Evolutionary conservation across 1,284 basidiomycete genomes (phyloP).

Genomic region (Gomphus bonarii): DNA sequence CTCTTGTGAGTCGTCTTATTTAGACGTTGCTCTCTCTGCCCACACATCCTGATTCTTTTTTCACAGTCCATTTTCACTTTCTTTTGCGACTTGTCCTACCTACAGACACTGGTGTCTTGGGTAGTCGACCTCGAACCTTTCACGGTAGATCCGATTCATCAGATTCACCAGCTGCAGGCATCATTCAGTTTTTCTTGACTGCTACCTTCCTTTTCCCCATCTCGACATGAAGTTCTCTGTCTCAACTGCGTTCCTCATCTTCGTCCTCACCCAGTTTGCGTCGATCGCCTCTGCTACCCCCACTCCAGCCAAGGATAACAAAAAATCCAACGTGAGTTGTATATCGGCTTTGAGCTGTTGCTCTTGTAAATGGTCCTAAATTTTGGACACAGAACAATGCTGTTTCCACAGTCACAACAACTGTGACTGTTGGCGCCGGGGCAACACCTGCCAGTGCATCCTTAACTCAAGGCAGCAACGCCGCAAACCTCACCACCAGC

Average conservation of each 20-base stretch:
- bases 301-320: neutral
- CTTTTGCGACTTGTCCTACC: neutral
- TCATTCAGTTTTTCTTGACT: neutral
- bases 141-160: constrained; percentile 5
- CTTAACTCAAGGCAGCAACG: neutral
- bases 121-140: neutral
- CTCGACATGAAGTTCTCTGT: constrained; percentile 5
- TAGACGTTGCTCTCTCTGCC: no score
- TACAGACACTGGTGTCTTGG: constrained; percentile 8
- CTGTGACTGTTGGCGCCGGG: neutral
- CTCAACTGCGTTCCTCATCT: constrained; percentile 1
- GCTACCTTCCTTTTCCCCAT: neutral
- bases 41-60: neutral
- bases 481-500: neutral
- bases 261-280: neutral
- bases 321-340: neutral
- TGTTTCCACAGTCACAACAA: neutral
- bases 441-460: neutral
- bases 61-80: neutral
- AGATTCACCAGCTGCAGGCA: neutral
- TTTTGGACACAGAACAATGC: neutral
- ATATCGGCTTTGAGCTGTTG: no score
- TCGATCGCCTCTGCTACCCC: neutral
- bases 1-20: neutral
- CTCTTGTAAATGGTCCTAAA: no score